A percentile compares a stretch with the other conserved stretches of the same genome.
Conservation (phyloP, 352 stramenopile species). For the Globisporangium recalcitrans region DNA sequence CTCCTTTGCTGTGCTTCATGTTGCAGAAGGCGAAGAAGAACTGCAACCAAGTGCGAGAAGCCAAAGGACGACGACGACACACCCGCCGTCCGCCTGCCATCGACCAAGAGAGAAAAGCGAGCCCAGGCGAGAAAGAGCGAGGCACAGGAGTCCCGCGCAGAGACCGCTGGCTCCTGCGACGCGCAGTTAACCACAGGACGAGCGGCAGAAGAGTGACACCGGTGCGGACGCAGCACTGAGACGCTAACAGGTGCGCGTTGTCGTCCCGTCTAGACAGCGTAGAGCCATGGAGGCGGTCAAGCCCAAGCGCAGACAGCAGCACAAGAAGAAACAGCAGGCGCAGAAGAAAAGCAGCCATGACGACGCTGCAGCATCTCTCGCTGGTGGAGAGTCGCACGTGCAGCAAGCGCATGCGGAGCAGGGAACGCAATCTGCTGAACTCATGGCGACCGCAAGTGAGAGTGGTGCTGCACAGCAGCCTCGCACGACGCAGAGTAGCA, state of each 20-base stretch:
- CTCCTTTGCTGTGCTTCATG: not conserved
- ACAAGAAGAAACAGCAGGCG: slow-evolving; percentile 5
- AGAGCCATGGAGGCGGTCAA: slow-evolving; percentile 5
- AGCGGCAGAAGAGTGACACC: not conserved
- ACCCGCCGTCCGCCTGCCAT: not conserved
- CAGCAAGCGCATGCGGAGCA: no score
- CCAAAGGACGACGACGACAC: slow-evolving; percentile 2
- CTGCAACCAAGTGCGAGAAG: not conserved
- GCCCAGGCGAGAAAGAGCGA: not conserved
- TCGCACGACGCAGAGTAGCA: not conserved
- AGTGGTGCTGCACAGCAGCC: not conserved
- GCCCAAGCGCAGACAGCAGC: slow-evolving; percentile 7
- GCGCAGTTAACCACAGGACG: not conserved
- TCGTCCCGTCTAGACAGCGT: not conserved
- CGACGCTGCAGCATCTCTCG: not conserved
- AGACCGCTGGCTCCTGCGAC: not conserved
- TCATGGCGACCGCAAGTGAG: not conserved
- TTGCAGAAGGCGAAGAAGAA: slow-evolving; percentile 4
- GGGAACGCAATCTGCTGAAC: not conserved
- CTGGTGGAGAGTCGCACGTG: not conserved
- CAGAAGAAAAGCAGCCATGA: not conserved
- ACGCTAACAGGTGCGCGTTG: not conserved
- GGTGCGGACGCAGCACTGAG: slow-evolving; percentile 4
- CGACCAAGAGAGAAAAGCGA: not conserved
- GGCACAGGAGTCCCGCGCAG: not conserved